Base-by-base conservation (phyloP, 2,329 filamentous ascomycete genomes). In the Colletotrichum tanaceti region DNA sequence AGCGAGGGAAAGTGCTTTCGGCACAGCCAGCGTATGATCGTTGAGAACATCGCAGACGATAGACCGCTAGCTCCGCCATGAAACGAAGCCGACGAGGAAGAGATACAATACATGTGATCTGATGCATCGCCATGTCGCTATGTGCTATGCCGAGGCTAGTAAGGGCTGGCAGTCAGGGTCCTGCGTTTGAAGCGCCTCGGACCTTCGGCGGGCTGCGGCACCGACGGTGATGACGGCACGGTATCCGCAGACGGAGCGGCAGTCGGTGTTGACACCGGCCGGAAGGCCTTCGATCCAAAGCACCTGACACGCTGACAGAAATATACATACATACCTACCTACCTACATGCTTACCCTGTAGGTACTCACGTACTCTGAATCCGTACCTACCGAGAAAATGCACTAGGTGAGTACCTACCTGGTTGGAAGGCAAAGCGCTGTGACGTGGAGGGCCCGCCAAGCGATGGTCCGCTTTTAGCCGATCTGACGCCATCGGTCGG, bases 401-500 rank as follows among this genome's bases (percentile, higher is more conserved):
- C 28, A 32, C 1, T 9, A 32, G 28, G 28, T 32, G 22, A 2
- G 43, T n/a, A 46, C 10, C 0, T 49, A 46, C 10, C 16, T 52
- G 49, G 49, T 35, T 52, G 24, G 28, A n/a, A 32, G 28, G 49
- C 18, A 55, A 11, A 41, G 32, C 20, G 32, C 46, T 61, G 55
- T 60, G 39, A 61, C 22, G 41, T 54, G 47, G 20, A 65, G 22
- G 39, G 20, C 39, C 60, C n/a, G 63, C 67, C 52, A 67, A 70
- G 63, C 22, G 18, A 58, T 68, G 58, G 32, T 58, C 63, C 67
- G 68, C 63, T 44, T 63, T 57, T 62, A 67, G 65, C 66, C 63
- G 61, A 66, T 69, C 63, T 70, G 63, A 67, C 67, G 67, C 63
- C 63, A 70, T 68, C 52, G 39, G 41, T 47, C 20, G 39, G 60